Percentiles rank a stretch among this genome's conserved stretches.
These are phyloP conservation scores for Dictyostelium capitatum DNA, from an alignment of 78 protist species.

Conservation along the genomic window DNA sequence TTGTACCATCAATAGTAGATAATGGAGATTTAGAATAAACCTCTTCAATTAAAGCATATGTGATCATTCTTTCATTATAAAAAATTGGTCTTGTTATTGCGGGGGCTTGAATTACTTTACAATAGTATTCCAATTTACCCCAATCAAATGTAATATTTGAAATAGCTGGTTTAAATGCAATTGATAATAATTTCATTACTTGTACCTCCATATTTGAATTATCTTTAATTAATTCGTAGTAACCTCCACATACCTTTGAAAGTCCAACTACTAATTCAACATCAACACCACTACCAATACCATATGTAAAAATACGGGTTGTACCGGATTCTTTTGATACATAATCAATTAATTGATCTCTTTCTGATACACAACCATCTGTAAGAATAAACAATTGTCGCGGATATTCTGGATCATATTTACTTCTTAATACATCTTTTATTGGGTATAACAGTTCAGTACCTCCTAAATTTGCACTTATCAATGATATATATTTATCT, in stretches of 20 bases:
- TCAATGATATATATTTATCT: not conserved
- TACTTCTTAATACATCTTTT: not conserved
- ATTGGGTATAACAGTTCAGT: conserved; percentile 61
- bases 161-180: conserved; percentile 24
- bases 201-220: conserved; percentile 12
- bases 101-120: conserved; percentile 34
- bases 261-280: conserved; percentile 10
- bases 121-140: not conserved
- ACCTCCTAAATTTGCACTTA: conserved; percentile 68
- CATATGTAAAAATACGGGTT: conserved; percentile 52
- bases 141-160: conserved; percentile 46
- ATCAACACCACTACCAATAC: conserved; percentile 67
- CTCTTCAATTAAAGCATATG: not conserved
- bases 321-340: conserved; percentile 27
- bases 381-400: conserved; percentile 74
- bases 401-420: conserved; percentile 19
- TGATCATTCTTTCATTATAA: conserved; percentile 16
- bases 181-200: conserved; percentile 36
- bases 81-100: conserved; percentile 13
- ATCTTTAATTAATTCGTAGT: conserved; percentile 29
- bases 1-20: not conserved
- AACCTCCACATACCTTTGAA: conserved; percentile 44
- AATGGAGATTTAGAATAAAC: not conserved
- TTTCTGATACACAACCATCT: conserved; percentile 29
- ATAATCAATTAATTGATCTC: conserved; percentile 9